phyloP scores from a whole-genome alignment of 345 rosid species.

The Eucalyptus regnans region DNA sequence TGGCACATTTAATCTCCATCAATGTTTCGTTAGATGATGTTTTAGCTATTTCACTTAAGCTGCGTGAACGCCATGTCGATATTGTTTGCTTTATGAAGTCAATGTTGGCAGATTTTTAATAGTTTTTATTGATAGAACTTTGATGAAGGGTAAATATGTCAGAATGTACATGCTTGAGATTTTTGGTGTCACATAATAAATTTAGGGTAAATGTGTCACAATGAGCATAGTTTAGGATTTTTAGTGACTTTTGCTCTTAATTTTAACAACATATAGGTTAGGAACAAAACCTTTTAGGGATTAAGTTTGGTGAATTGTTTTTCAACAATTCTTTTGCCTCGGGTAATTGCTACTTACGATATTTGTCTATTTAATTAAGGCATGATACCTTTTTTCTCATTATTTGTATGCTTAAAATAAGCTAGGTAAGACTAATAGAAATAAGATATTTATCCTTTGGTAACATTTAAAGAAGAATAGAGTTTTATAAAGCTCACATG shows the following conservation, averaged over 20 bases:
- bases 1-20: too few relatives aligned
- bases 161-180: not conserved
- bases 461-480: not conserved
- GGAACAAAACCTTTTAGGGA: not conserved
- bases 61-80: not conserved
- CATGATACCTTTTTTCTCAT: not conserved
- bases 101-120: not conserved
- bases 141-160: too few relatives aligned
- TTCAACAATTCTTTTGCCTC: not conserved
- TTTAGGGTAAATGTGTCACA: not conserved
- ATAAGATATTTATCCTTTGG: not conserved
- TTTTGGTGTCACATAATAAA: not conserved
- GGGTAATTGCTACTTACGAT: not conserved
- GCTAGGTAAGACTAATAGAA: not conserved
- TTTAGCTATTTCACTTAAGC: not conserved
- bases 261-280: not conserved
- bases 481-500: not conserved
- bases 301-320: not conserved
- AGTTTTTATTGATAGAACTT: too few relatives aligned
- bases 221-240: too few relatives aligned
- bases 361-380: not conserved
- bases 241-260: not conserved
- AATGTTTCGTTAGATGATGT: not conserved
- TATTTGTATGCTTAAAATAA: not conserved
- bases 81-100: not conserved